A percentile compares a stretch with the other conserved stretches of the same genome.
Evolutionary conservation across 495 filamentous ascomycete species (phyloP).

Genomic region (Podospora pseudoanserina): DNA sequence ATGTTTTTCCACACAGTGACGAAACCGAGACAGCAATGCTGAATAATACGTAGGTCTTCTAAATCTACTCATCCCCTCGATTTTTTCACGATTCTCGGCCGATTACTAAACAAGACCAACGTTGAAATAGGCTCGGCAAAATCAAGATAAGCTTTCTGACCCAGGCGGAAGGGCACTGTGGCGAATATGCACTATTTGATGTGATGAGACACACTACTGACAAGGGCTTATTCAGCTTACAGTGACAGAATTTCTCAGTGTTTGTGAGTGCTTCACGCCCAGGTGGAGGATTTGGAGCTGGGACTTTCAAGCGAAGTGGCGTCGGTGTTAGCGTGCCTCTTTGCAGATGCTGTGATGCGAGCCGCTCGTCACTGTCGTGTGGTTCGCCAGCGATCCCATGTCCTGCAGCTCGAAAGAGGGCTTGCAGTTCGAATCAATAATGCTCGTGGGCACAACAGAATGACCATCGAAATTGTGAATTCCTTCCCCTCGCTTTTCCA

Average conservation of each 20-base stretch:
- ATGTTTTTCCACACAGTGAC: not conserved
- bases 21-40: no score
- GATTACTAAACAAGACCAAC: no score
- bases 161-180: not conserved
- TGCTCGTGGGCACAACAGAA: not conserved
- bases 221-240: not conserved
- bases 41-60: no score
- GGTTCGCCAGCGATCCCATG: not conserved
- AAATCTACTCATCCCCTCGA: no score
- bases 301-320: not conserved
- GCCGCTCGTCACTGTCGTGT: not conserved
- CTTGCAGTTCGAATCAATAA: not conserved
- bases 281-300: no score
- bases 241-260: not conserved
- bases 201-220: not conserved
- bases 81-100: no score
- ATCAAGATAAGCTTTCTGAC: no score
- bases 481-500: not conserved
- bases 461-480: not conserved
- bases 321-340: not conserved
- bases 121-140: no score
- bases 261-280: not conserved
- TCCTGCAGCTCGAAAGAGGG: not conserved
- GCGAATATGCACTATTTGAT: not conserved
- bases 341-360: not conserved